A percentile compares a stretch with the other conserved stretches of the same genome.
phyloP scores from a whole-genome alignment of 768 basidiomycete genomes.

The Podaxis sp. region DNA sequence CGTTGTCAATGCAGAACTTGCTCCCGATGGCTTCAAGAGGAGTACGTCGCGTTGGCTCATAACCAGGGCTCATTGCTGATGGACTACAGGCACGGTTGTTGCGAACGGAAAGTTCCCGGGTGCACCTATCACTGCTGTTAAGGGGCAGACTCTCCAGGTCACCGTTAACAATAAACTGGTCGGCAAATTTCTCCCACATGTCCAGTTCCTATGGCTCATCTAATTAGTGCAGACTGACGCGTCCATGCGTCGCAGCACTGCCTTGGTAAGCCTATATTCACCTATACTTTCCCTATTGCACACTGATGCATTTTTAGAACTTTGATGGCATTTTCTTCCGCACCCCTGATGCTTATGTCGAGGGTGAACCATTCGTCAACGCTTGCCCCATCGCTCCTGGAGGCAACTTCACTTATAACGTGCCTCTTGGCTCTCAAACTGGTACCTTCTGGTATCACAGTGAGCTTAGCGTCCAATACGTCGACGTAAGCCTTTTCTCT shows the following conservation, averaged over 20 bases:
- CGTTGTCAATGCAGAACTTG: slow-evolving; percentile 32
- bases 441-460: slow-evolving; percentile 24
- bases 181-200: not conserved
- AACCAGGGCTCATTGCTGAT: not conserved
- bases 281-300: not conserved
- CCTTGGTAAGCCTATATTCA: not conserved
- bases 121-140: slow-evolving; percentile 24
- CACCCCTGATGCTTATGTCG: slow-evolving; percentile 14
- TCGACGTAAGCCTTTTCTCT: not conserved
- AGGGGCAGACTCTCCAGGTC: slow-evolving; percentile 16
- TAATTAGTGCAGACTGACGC: slow-evolving; percentile 32
- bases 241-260: slow-evolving; percentile 36
- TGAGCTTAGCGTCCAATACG: slow-evolving; percentile 8
- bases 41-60: not conserved
- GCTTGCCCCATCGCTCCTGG: slow-evolving; percentile 44
- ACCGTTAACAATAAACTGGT: slow-evolving; percentile 5
- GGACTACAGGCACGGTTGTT: slow-evolving; percentile 18
- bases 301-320: slow-evolving; percentile 22
- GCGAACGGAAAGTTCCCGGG: slow-evolving; percentile 25
- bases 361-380: slow-evolving; percentile 25
- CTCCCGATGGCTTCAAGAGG: slow-evolving; percentile 37
- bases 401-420: slow-evolving; percentile 37
- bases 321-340: slow-evolving; percentile 33
- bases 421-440: slow-evolving; percentile 21
- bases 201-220: slow-evolving; percentile 22